A percentile compares a stretch with the other conserved stretches of the same genome.
These are phyloP conservation scores for Colletotrichum lini DNA, from an alignment of 2,329 filamentous ascomycete species.

Conservation along the genomic window DNA sequence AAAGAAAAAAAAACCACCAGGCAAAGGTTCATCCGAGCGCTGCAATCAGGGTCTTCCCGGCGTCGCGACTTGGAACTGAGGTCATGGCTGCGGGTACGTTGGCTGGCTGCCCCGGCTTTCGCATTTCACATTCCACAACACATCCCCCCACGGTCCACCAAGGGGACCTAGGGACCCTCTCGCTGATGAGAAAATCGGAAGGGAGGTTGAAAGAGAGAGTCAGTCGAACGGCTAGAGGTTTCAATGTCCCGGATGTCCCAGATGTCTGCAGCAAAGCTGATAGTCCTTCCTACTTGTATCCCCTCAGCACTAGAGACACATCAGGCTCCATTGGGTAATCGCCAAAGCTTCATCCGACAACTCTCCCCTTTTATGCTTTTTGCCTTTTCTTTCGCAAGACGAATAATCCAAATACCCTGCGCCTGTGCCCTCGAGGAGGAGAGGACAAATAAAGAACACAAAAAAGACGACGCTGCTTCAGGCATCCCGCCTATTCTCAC, in stretches of 20 bases:
- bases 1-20: too few species aligned
- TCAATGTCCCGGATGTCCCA: not conserved
- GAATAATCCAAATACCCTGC: too few species aligned
- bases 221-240: conserved; percentile 7
- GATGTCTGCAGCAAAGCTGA: conserved; percentile 14
- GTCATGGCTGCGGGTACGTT: conserved; percentile 35
- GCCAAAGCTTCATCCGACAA: conserved; percentile 26
- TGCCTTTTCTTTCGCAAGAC: not conserved
- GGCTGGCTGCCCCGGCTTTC: conserved; percentile 19
- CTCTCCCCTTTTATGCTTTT: not conserved
- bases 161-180: not conserved
- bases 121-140: conserved; percentile 8
- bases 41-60: conserved; percentile 36
- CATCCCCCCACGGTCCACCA: not conserved
- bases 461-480: conserved; percentile 9
- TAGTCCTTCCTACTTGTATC: not conserved
- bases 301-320: conserved; percentile 26
- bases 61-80: conserved; percentile 34
- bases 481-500: conserved; percentile 28
- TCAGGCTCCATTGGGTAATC: not conserved
- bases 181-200: not conserved
- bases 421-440: too few species aligned
- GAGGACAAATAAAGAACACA: not conserved
- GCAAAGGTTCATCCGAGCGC: conserved; percentile 37
- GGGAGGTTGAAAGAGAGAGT: not conserved